Percentiles rank a stretch among this genome's conserved stretches.
phyloP scores from a whole-genome alignment of 208 protist genomes.

The Leishmania braziliensis region DNA sequence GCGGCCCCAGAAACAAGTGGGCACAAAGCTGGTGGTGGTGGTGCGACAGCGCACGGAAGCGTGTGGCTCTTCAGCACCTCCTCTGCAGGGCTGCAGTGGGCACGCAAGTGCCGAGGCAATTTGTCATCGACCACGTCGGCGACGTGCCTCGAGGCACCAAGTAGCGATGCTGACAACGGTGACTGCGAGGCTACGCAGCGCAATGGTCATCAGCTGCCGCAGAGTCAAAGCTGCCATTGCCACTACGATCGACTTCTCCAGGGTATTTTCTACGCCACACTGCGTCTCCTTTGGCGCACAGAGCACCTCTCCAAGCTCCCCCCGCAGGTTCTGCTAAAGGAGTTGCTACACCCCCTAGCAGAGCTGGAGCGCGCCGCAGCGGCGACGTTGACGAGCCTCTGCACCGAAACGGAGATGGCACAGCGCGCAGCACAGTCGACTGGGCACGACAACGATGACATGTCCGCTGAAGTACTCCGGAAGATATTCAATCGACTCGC shows the following conservation, averaged over 20 bases:
- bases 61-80: conserved; percentile 3
- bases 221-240: background rate
- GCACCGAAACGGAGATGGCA: background rate
- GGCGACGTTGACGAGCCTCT: background rate
- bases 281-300: conserved; percentile 2
- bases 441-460: background rate
- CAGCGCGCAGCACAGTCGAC: background rate
- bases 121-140: background rate
- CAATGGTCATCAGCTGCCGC: background rate
- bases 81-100: conserved; percentile 5
- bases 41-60: background rate
- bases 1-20: background rate
- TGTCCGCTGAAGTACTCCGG: background rate
- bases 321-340: conserved; percentile 4
- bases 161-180: background rate
- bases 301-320: background rate
- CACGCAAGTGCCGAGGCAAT: background rate
- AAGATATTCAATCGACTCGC: background rate
- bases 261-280: conserved; percentile 7
- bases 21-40: background rate
- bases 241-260: background rate
- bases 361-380: conserved; percentile 10
- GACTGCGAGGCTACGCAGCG: too few species aligned
- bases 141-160: background rate
- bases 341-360: conserved; percentile 22